A percentile compares a stretch with the other conserved stretches of the same genome.
Conservation (phyloP, 805 yeast genomes). For the Hyphopichia homilentoma region DNA sequence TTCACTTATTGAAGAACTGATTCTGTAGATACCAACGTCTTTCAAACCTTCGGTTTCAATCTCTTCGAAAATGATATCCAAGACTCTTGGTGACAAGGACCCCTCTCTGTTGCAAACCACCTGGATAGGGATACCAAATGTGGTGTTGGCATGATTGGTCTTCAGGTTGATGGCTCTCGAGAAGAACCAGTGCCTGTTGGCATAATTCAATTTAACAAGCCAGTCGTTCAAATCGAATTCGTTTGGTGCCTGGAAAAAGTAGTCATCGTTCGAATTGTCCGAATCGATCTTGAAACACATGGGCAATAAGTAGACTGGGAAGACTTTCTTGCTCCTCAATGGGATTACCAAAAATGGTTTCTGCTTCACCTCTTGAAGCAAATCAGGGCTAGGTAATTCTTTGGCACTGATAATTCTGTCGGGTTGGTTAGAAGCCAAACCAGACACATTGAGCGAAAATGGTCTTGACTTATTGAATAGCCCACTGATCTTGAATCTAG, state of each 20-base stretch:
- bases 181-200: slow-evolving; percentile 54
- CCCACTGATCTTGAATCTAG: slow-evolving; percentile 54
- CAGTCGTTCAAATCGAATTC: slow-evolving; percentile 69
- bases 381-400: slow-evolving; percentile 57
- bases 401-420: slow-evolving; percentile 47
- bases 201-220: slow-evolving; percentile 50
- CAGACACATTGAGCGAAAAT: slow-evolving; percentile 49
- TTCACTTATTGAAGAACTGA: slow-evolving; percentile 50
- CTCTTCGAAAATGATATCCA: slow-evolving; percentile 62
- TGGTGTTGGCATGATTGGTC: slow-evolving; percentile 23
- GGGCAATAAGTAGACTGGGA: slow-evolving; percentile 51
- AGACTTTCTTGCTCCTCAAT: slow-evolving; percentile 43
- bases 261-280: slow-evolving; percentile 46
- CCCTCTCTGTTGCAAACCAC: slow-evolving; percentile 73
- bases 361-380: slow-evolving; percentile 35
- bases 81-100: slow-evolving; percentile 58
- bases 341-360: slow-evolving; percentile 51
- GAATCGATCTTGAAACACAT: slow-evolving; percentile 47
- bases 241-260: slow-evolving; percentile 61
- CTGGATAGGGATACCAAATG: slow-evolving; percentile 84
- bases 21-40: slow-evolving; percentile 87
- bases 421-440: slow-evolving; percentile 23
- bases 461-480: slow-evolving; percentile 55
- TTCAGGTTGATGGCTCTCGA: slow-evolving; percentile 36
- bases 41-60: slow-evolving; percentile 85